Evolutionary conservation across 2,329 filamentous ascomycete species (phyloP), one percentile per base, ranked within the genome.

Genomic region (Sarocladium oryzae): DNA sequence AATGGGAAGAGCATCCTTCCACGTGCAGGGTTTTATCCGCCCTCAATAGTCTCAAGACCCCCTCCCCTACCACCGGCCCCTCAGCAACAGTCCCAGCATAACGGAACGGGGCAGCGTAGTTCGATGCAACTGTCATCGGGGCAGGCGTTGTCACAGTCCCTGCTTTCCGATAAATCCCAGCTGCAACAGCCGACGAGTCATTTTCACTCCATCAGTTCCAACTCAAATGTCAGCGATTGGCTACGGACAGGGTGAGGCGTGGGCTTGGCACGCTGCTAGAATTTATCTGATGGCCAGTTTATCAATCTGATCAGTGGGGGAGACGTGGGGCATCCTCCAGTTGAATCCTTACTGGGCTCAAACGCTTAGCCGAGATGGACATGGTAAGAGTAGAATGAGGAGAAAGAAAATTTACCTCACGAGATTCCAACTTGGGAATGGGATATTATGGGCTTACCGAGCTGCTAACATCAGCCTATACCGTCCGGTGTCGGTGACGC

Each of bases 261-360:
- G 24, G n/a, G 40, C 40, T 43, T 32, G 24, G 43, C 43, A 48
- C 16, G n/a, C 26, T 23, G n/a, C n/a, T 20, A 33, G 43, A 48
- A 23, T 32, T 48, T 48, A 48, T 48, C 43, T 48, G 43, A 48
- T 48, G 43, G 43, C 26, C 43, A 32, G 26, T 48, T 30, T 48
- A 48, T 48, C 43, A 33, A 48, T 48, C 43, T 32, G 43, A 48
- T 48, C 43, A 48, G 43, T 23, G 43, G 43, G 43, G 43, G 40
- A n/a, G 18, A 21, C 43, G 43, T 48, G 43, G 43, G 43, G 43
- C 43, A 33, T 7, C 43, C 5, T 33, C 26, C 43, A 11, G 28
- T n/a, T 32, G 15, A 18, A 48, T n/a, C 43, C 43, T 33, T 21
- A 26, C 15, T n/a, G 9, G 26, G 43, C 16, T 33, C 33, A 9